Conservation (phyloP, 2,329 filamentous ascomycete genomes). For the Diaporthe sp. region DNA sequence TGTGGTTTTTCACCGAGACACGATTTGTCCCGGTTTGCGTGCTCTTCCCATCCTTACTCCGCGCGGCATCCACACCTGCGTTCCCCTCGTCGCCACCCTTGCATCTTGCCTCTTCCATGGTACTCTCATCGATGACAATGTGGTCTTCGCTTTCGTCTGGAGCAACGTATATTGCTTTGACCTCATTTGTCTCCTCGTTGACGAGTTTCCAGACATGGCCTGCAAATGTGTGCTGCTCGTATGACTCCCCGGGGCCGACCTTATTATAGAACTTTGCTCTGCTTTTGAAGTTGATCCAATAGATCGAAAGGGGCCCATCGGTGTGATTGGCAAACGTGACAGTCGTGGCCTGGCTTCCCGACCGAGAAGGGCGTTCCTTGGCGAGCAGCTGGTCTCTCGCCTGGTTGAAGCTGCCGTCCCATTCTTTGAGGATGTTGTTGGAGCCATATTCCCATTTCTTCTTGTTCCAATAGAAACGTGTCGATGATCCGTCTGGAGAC, state of each 20-base stretch:
- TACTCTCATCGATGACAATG: constrained; percentile 1
- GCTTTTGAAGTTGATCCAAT: constrained; percentile 12
- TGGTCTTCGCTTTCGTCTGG: constrained; percentile 3
- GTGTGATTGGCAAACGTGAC: constrained; percentile 2
- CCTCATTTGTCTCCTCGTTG: constrained; percentile 1
- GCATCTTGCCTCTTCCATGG: neutral
- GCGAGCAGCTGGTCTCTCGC: neutral
- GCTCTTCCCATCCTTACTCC: neutral
- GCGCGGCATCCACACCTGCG: neutral
- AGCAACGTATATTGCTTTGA: constrained; percentile 6
- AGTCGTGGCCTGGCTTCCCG: neutral
- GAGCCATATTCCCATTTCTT: neutral
- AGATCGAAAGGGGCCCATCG: neutral
- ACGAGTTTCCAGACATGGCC: neutral
- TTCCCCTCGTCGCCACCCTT: neutral
- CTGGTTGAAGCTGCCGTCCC: neutral
- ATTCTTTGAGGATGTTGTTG: neutral
- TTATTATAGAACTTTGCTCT: neutral
- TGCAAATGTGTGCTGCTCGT: neutral
- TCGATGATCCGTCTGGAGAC: neutral
- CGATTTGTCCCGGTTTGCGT: neutral
- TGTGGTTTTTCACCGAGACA: neutral
- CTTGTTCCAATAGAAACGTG: neutral
- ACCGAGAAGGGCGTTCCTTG: neutral
- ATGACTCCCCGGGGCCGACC: neutral